phyloP scores from a whole-genome alignment of 106 monocot species.

The Phalaenopsis equestris region DNA sequence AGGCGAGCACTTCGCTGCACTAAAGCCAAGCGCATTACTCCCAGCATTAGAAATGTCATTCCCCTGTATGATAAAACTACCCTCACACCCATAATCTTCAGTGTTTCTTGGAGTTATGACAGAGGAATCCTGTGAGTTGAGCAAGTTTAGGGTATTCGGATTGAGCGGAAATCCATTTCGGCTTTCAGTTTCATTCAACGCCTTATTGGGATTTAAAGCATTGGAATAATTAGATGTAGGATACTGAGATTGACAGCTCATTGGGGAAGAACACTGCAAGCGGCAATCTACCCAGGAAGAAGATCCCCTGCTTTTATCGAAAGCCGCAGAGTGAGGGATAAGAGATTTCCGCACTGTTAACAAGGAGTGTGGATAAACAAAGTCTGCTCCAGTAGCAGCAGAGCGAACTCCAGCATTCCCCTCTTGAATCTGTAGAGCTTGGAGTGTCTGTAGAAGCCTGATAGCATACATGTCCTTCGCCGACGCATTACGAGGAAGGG shows the following conservation, averaged over 20 bases:
- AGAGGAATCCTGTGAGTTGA: too few relatives aligned
- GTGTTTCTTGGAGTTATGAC: not conserved
- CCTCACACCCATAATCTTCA: conserved; percentile 21
- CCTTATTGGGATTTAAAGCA: not conserved
- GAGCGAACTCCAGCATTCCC: too few relatives aligned
- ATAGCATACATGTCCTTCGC: not conserved
- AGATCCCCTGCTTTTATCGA: not conserved
- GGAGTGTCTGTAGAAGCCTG: not conserved
- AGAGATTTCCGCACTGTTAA: not conserved
- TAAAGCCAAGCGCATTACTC: too few relatives aligned
- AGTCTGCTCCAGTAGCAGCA: not conserved
- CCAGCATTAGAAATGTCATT: conserved; percentile 1
- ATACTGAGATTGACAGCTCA: not conserved
- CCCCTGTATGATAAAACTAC: conserved; percentile 30
- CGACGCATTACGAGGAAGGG: not conserved
- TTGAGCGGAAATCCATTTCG: too few relatives aligned
- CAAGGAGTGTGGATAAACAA: not conserved
- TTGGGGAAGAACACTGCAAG: not conserved
- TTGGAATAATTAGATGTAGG: not conserved
- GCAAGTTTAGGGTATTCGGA: not conserved
- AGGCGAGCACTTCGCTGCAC: not conserved
- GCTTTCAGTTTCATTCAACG: not conserved
- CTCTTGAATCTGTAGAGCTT: not conserved
- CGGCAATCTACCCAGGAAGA: not conserved
- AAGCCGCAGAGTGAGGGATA: not conserved